Conservation (phyloP, 208 protist species). For the Trypanosoma caninum region DNA sequence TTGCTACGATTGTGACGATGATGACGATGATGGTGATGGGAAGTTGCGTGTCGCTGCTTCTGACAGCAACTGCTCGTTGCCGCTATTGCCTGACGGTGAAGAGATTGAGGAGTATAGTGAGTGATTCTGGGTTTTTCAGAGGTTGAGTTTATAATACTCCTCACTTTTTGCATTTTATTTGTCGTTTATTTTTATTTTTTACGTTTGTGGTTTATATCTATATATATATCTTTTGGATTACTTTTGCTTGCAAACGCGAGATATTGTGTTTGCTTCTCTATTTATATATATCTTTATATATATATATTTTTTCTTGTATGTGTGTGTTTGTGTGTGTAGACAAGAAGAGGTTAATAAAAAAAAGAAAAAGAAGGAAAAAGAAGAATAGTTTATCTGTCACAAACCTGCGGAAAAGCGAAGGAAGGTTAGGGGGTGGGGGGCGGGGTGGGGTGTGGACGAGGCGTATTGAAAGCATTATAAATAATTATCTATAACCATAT, state of each 20-base stretch:
- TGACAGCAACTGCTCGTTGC: background rate
- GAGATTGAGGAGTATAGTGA: conserved; percentile 57
- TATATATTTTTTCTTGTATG: background rate
- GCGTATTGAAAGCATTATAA: background rate
- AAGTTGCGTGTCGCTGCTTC: background rate
- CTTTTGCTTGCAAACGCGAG: background rate
- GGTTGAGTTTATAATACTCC: conserved; percentile 15
- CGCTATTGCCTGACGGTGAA: conserved; percentile 36
- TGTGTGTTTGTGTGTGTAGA: background rate
- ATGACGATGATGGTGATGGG: conserved; percentile 11
- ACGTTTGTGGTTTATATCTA: background rate
- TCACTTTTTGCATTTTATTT: background rate
- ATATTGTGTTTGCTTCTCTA: background rate
- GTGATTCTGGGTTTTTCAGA: conserved; percentile 19
- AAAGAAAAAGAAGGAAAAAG: background rate
- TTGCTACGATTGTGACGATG: background rate
- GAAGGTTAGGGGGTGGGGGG: background rate
- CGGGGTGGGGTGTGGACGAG: background rate
- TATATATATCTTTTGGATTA: conserved; percentile 7
- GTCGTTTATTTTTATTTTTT: background rate
- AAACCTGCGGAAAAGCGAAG: background rate
- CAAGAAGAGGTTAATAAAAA: background rate
- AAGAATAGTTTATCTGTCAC: background rate
- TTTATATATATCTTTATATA: background rate
- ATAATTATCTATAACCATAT: too few relatives aligned